Evolutionary conservation across 2,329 filamentous ascomycete species (phyloP), one percentile per base, ranked within the genome.

Genomic region (Falciphora oryzae): DNA sequence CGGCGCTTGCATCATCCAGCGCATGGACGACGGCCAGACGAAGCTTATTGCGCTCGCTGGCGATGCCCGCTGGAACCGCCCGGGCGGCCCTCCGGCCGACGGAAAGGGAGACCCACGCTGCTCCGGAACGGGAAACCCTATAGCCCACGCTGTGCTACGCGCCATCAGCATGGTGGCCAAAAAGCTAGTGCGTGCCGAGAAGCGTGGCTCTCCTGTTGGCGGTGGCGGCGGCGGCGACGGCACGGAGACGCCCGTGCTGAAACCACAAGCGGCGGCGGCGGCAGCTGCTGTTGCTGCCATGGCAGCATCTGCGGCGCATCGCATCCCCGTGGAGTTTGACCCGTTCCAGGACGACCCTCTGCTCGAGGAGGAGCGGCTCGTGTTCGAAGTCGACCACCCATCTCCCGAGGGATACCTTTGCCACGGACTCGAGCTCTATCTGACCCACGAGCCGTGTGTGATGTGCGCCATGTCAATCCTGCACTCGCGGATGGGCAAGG

Each of bases 391-490:
- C 70, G 87, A 88, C 70, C 89, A 89, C 71, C 85, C 84, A 57
- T 85, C 82, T 68, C 84, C 85, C 38, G 91, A 92, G 69, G 94
- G 94, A 63, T 99, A 99, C 75, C 86, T 99, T 27, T 98, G 94
- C 77, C 92, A 96, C 69, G 91, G 92, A 64, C 84, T 99, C 35
- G 94, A 98, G 76, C 85, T 99, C 65, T 98, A 97, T 78, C 82
- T 96, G 66, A 97, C 93, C 2, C 93, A 98, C 73, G 95, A 99
- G 77, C 95, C 95, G 6, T 99, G 95, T 74, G 85, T 96, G 66
- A 96, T 96, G 85, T 99, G 95, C 77, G 92, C 91, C 50, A 98
- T 98, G 95, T 95, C 92, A 1, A 90, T 98, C 70, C 82, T 98
- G 28, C 93, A 98, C 74, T 97, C 94, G 11, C 87, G 95, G 62